These are phyloP conservation scores for Hypomontagnella monticulosa DNA, from an alignment of 495 filamentous ascomycete species.

Conservation along the genomic window DNA sequence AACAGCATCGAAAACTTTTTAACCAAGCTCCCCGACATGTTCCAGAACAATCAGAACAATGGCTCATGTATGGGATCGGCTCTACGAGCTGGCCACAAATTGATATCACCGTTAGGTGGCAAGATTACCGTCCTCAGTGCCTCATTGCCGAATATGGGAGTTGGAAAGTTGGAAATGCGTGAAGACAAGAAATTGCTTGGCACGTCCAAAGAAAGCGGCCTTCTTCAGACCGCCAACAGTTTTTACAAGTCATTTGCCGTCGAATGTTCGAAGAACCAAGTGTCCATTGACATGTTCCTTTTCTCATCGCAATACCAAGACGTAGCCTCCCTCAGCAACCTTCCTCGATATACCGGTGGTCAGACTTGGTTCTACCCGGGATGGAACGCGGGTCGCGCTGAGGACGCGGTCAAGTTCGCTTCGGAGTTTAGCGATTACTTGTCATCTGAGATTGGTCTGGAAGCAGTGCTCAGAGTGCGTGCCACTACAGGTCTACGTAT, in stretches of 20 bases:
- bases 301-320: slow-evolving; percentile 98
- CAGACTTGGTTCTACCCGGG: slow-evolving; percentile 99
- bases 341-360: slow-evolving; percentile 95
- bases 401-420: slow-evolving; percentile 98
- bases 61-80: slow-evolving; percentile 93
- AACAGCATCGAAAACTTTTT: slow-evolving; percentile 92
- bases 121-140: slow-evolving; percentile 93
- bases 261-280: slow-evolving; percentile 97
- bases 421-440: slow-evolving; percentile 96
- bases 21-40: slow-evolving; percentile 93
- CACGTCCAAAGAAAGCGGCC: slow-evolving; percentile 85
- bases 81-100: slow-evolving; percentile 89
- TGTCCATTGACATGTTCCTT: slow-evolving; percentile 99
- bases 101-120: slow-evolving; percentile 91
- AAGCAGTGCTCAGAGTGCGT: slow-evolving; percentile 94
- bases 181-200: slow-evolving; percentile 97
- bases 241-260: slow-evolving; percentile 99
- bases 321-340: slow-evolving; percentile 91
- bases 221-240: slow-evolving; percentile 89
- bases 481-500: slow-evolving; percentile 95
- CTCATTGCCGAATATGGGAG: slow-evolving; percentile 88
- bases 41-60: slow-evolving; percentile 88
- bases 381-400: slow-evolving; percentile 91
- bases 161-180: slow-evolving; percentile 89
- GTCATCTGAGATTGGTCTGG: slow-evolving; percentile 93